These are phyloP conservation scores for Rhodomyrtus tomentosa DNA, from an alignment of 345 rosid species.

Conservation along the genomic window DNA sequence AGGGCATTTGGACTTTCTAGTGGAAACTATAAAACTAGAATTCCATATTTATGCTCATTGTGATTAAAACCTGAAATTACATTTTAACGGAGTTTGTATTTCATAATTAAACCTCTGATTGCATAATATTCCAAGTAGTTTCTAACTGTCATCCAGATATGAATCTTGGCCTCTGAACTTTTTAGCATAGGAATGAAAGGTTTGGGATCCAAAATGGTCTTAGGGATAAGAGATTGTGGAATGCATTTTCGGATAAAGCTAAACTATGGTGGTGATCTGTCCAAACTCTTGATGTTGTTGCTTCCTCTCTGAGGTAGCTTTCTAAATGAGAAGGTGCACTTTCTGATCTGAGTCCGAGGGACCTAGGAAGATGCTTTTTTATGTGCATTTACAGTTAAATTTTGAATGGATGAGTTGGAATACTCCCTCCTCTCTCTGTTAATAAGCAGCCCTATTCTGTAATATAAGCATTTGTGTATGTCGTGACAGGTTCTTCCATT, in stretches of 20 bases:
- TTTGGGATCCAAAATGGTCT: neutral
- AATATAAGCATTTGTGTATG: neutral
- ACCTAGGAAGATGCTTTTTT: neutral
- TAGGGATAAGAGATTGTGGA: neutral
- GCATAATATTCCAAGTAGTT: neutral
- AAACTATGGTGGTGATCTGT: neutral
- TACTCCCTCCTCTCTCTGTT: neutral
- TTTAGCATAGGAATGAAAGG: neutral
- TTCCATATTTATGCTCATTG: neutral
- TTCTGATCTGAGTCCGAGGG: neutral
- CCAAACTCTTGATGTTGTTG: neutral
- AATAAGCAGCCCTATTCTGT: neutral
- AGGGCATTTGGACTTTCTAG: neutral
- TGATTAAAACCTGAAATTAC: neutral
- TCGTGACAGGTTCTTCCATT: slow-evolving; percentile 59
- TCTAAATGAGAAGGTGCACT: neutral
- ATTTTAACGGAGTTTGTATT: neutral
- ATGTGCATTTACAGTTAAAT: neutral
- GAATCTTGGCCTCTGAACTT: neutral
- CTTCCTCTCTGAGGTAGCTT: neutral
- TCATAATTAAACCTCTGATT: neutral
- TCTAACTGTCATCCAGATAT: neutral
- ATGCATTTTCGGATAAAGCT: neutral
- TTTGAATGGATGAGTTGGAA: neutral
- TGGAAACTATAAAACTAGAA: neutral